These are phyloP conservation scores for Chondrus crispus DNA, from an alignment of 23 red algal genomes.

Conservation along the genomic window DNA sequence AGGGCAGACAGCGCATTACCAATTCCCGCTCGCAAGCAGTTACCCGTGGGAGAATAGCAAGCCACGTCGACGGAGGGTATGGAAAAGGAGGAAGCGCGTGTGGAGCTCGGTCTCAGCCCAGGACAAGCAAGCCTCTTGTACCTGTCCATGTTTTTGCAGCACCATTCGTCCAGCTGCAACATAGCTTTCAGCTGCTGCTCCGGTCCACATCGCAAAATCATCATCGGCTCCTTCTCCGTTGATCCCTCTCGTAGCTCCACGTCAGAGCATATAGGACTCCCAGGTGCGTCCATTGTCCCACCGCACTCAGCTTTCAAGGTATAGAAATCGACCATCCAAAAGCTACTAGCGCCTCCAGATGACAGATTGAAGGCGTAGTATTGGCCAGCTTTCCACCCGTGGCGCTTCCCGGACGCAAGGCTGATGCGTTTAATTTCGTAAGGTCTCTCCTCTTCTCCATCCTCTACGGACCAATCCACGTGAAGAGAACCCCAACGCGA, in stretches of 20 bases:
- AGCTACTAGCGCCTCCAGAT: background rate
- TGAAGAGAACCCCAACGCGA: too few relatives aligned
- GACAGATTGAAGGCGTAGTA: background rate
- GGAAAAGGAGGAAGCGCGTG: background rate
- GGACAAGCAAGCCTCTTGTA: background rate
- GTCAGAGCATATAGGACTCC: background rate
- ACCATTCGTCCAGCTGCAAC: background rate
- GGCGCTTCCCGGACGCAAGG: background rate
- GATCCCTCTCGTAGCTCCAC: background rate
- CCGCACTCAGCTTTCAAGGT: background rate
- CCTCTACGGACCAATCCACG: too few relatives aligned
- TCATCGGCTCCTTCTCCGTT: background rate
- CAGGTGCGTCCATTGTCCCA: background rate
- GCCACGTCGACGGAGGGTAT: too few relatives aligned
- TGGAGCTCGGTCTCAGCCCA: background rate
- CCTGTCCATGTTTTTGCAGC: background rate
- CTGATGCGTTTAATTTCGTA: background rate
- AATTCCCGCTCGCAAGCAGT: too few relatives aligned
- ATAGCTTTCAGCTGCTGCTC: background rate
- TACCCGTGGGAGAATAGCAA: too few relatives aligned
- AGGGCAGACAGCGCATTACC: too few relatives aligned
- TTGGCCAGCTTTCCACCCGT: background rate
- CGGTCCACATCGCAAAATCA: background rate
- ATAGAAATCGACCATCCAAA: background rate
- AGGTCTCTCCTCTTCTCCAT: background rate